phyloP scores from a whole-genome alignment of 768 basidiomycete genomes.

The Rhodosporidiobolus sp. region DNA sequence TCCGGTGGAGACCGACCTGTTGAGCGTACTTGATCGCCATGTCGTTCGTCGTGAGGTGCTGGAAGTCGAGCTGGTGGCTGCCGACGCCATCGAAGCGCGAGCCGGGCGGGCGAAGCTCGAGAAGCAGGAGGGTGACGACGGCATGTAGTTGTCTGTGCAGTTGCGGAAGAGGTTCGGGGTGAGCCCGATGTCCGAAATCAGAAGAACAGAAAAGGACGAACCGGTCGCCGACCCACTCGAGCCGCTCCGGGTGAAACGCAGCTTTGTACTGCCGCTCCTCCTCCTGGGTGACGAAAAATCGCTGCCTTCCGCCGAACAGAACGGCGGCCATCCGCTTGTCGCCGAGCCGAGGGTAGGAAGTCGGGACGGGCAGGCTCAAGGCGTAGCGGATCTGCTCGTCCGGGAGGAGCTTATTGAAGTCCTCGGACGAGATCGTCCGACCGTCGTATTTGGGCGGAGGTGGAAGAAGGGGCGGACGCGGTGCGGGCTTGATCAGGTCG shows the following conservation, averaged over 20 bases:
- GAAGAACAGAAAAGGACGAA: neutral
- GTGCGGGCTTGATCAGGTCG: neutral
- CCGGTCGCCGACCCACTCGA: constrained; percentile 20
- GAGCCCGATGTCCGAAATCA: too few species aligned
- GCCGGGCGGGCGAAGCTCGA: too few species aligned
- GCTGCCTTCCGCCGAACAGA: neutral
- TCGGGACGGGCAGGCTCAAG: neutral
- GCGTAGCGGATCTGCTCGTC: neutral
- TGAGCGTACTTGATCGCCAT: neutral
- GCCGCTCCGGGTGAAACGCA: constrained; percentile 12
- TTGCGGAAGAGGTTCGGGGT: too few species aligned
- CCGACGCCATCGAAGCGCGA: too few species aligned
- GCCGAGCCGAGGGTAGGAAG: neutral
- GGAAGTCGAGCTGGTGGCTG: too few species aligned
- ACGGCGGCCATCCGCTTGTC: neutral
- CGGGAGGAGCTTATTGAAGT: neutral
- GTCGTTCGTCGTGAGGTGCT: too few species aligned
- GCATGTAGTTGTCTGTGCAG: too few species aligned
- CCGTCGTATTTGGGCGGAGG: too few species aligned
- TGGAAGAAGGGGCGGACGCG: too few species aligned
- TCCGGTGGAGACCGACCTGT: neutral
- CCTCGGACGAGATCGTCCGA: neutral
- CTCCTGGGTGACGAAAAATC: neutral
- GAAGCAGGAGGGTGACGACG: too few species aligned
- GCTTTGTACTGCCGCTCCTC: neutral